Evolutionary conservation across 768 basidiomycete genomes (phyloP).

Genomic region (Chlorophyllum brunneum): DNA sequence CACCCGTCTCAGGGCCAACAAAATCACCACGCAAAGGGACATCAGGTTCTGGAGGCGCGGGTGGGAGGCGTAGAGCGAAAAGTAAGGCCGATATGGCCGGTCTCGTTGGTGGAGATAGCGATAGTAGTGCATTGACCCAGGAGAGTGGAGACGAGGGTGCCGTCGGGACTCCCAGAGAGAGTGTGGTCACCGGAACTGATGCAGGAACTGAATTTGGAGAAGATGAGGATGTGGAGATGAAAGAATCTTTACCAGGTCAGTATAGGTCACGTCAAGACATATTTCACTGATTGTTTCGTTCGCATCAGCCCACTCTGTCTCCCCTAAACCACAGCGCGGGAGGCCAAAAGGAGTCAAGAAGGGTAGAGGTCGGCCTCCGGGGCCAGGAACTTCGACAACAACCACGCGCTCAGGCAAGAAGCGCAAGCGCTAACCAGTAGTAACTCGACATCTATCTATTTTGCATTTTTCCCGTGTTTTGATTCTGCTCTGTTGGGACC

Average conservation of each 20-base stretch:
- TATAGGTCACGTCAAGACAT: slow-evolving; percentile 7
- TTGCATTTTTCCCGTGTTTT: slow-evolving; percentile 11
- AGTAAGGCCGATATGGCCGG: slow-evolving; percentile 66
- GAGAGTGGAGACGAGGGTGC: slow-evolving; percentile 72
- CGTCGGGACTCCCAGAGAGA: slow-evolving; percentile 56
- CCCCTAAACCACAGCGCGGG: slow-evolving; percentile 34
- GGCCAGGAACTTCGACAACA: slow-evolving; percentile 18
- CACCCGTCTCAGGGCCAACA: slow-evolving; percentile 20
- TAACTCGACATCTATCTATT: neutral
- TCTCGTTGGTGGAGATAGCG: slow-evolving; percentile 77
- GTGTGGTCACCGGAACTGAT: slow-evolving; percentile 69
- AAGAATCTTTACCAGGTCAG: slow-evolving; percentile 56
- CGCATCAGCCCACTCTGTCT: slow-evolving; percentile 29
- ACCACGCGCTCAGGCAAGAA: slow-evolving; percentile 37
- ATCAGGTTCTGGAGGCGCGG: slow-evolving; percentile 20
- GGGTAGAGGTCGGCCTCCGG: slow-evolving; percentile 25
- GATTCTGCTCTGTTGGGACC: slow-evolving; percentile 4
- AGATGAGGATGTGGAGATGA: slow-evolving; percentile 61
- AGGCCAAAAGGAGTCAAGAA: slow-evolving; percentile 24
- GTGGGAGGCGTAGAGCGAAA: slow-evolving; percentile 38
- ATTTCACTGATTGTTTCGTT: slow-evolving; percentile 8
- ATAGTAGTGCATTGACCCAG: slow-evolving; percentile 79
- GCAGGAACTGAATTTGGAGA: slow-evolving; percentile 65
- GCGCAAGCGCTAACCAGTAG: slow-evolving; percentile 36
- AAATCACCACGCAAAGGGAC: slow-evolving; percentile 21